These are phyloP conservation scores for Pyrenochaeta sp. DNA, from an alignment of 2,329 filamentous ascomycete genomes.

Conservation along the genomic window DNA sequence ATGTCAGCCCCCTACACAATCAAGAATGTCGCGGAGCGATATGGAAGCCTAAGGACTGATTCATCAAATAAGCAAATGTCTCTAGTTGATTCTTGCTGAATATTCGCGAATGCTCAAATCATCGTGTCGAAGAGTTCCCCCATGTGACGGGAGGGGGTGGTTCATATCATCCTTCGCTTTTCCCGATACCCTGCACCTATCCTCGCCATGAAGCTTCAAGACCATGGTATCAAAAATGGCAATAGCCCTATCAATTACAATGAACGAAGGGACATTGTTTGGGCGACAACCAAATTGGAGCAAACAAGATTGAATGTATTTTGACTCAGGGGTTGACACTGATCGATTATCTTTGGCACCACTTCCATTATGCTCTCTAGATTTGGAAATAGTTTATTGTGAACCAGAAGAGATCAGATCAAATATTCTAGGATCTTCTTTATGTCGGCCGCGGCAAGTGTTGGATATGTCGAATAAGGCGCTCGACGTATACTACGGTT, in stretches of 20 bases:
- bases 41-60: background rate
- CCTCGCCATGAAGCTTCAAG: constrained; percentile 9
- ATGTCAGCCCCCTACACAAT: constrained; percentile 26
- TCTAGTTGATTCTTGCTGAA: background rate
- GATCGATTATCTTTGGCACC: too few relatives aligned
- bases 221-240: background rate
- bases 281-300: too few relatives aligned
- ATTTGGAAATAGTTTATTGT: too few relatives aligned
- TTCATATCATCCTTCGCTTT: constrained; percentile 8
- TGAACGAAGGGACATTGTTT: background rate
- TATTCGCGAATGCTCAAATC: constrained; percentile 10
- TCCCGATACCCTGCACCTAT: constrained; percentile 16
- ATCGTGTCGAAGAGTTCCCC: constrained; percentile 11
- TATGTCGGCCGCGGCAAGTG: too few relatives aligned
- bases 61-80: background rate
- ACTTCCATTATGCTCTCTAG: too few relatives aligned
- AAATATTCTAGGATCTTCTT: too few relatives aligned
- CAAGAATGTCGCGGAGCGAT: constrained; percentile 13
- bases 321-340: too few relatives aligned
- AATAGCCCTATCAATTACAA: background rate
- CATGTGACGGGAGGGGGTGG: background rate
- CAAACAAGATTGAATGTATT: too few relatives aligned
- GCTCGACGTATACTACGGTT: too few relatives aligned
- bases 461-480: too few relatives aligned
- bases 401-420: too few relatives aligned